These are phyloP conservation scores for Cyclotella kingstonii DNA, from an alignment of 108 stramenopile genomes.

Conservation along the genomic window DNA sequence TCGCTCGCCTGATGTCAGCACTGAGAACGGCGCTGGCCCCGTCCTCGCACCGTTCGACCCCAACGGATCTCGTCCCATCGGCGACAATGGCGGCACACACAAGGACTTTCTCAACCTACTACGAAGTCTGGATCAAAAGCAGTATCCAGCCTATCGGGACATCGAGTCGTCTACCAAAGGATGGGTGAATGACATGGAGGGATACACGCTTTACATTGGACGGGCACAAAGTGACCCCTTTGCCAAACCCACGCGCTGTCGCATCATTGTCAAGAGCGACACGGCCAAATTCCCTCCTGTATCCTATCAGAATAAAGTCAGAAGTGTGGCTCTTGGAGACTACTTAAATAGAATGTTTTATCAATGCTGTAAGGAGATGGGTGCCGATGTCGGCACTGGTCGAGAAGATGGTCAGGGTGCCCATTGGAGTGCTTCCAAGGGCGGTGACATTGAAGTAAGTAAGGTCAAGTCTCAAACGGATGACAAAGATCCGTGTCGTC, in stretches of 20 bases:
- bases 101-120: slow-evolving; percentile 63
- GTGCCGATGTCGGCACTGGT: slow-evolving; percentile 71
- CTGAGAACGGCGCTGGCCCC: slow-evolving; percentile 2
- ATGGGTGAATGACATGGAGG: slow-evolving; percentile 48
- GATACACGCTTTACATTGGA: slow-evolving; percentile 74
- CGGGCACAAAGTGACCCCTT: slow-evolving; percentile 93
- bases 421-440: slow-evolving; percentile 82
- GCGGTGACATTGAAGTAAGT: slow-evolving; percentile 82
- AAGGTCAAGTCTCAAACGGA: not conserved
- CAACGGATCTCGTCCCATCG: slow-evolving; percentile 17
- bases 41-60: slow-evolving; percentile 17
- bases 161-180: slow-evolving; percentile 70
- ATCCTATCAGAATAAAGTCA: slow-evolving; percentile 62
- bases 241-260: slow-evolving; percentile 89
- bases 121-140: slow-evolving; percentile 71
- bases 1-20: slow-evolving; percentile 16
- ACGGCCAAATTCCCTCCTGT: slow-evolving; percentile 76
- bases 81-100: slow-evolving; percentile 58
- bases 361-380: slow-evolving; percentile 54
- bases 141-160: slow-evolving; percentile 90
- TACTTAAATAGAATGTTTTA: slow-evolving; percentile 76
- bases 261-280: slow-evolving; percentile 57
- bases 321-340: slow-evolving; percentile 78
- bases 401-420: slow-evolving; percentile 39
- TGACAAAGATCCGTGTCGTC: not conserved